Conservation (phyloP, 768 basidiomycete genomes). For the Termitomyces sp. region DNA sequence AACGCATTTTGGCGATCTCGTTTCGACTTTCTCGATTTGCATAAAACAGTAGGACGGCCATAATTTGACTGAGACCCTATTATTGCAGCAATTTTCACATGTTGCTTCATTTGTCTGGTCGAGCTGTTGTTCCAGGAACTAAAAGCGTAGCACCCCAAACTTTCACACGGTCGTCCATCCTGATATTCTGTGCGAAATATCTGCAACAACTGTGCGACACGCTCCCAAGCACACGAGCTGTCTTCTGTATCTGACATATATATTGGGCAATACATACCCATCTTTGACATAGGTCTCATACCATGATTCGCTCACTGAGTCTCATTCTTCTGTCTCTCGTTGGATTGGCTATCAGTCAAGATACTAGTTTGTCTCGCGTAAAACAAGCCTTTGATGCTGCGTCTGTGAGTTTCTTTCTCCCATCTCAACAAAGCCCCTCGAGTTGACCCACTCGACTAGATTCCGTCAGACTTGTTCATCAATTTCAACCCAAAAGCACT, state of each 20-base stretch:
- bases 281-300: neutral
- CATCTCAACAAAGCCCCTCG: neutral
- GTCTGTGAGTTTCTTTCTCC: slow-evolving; percentile 12
- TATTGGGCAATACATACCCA: neutral
- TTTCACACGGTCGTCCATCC: neutral
- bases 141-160: neutral
- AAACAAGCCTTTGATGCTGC: slow-evolving; percentile 21
- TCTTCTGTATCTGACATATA: neutral
- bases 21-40: too few relatives aligned
- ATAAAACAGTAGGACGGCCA: too few relatives aligned
- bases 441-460: slow-evolving; percentile 15
- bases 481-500: neutral
- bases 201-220: neutral
- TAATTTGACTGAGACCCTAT: too few relatives aligned
- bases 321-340: slow-evolving; percentile 10
- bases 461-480: slow-evolving; percentile 16
- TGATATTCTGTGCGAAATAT: neutral
- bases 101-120: too few relatives aligned
- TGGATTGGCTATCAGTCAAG: slow-evolving; percentile 19
- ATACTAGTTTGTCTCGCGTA: slow-evolving; percentile 17
- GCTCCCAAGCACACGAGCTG: neutral
- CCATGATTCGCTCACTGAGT: slow-evolving; percentile 4
- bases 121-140: too few relatives aligned
- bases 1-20: too few relatives aligned
- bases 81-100: too few relatives aligned